Evolutionary conservation across 306 rosid genomes (phyloP).

Genomic region (Pterocarpus santalinus): DNA sequence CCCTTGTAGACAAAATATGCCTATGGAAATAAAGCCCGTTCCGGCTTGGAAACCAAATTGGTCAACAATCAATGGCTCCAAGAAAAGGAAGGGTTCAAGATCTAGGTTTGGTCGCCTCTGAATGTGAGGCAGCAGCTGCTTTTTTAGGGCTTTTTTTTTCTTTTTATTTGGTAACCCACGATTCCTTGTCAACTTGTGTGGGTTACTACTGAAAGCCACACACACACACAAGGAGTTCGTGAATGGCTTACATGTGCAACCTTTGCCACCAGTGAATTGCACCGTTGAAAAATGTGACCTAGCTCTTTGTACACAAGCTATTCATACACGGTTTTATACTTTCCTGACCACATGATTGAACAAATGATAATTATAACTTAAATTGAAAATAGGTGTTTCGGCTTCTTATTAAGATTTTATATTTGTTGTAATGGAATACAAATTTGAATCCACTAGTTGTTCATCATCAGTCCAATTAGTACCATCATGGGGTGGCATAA

Average conservation of each 20-base stretch:
- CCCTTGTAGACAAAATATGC: constrained; percentile 54
- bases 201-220: constrained; percentile 39
- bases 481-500: constrained; percentile 22
- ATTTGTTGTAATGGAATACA: constrained; percentile 36
- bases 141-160: no score
- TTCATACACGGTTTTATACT: background rate
- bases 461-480: constrained; percentile 18
- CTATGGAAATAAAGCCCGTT: constrained; percentile 22
- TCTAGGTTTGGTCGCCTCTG: constrained; percentile 12
- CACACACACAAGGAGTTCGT: background rate
- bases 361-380: background rate
- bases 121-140: no score
- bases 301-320: background rate
- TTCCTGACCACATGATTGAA: background rate
- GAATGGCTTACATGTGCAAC: constrained; percentile 46
- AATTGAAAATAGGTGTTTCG: background rate
- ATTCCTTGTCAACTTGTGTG: constrained; percentile 61
- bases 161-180: background rate
- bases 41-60: constrained; percentile 36
- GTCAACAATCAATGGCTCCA: constrained; percentile 38
- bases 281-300: constrained; percentile 26
- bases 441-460: constrained; percentile 45
- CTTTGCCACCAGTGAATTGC: constrained; percentile 38
- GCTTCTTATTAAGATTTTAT: background rate
- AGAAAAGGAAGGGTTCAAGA: constrained; percentile 27